Evolutionary conservation across 306 rosid species (phyloP).

Genomic region (Prunus salicina): DNA sequence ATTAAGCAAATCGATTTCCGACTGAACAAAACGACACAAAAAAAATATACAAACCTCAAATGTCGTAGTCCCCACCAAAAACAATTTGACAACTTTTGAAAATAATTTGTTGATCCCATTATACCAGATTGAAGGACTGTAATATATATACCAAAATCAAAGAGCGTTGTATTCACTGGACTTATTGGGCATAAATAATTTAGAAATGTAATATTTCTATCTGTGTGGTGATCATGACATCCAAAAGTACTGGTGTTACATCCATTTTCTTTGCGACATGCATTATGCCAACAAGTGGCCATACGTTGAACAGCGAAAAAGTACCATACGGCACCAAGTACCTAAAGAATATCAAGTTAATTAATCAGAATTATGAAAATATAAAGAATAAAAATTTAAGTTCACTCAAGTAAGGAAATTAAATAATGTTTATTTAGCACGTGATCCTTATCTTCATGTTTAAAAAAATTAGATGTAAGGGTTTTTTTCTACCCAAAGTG

Average conservation of each 20-base stretch:
- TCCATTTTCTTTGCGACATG: background rate
- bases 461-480: no score
- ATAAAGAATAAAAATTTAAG: no score
- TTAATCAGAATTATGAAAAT: no score
- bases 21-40: no score
- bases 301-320: constrained; percentile 14
- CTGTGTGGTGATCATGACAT: background rate
- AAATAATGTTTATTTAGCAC: no score
- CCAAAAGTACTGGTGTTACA: background rate
- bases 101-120: constrained; percentile 5
- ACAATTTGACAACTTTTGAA: constrained; percentile 17
- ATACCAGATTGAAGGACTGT: constrained; percentile 23
- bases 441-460: no score
- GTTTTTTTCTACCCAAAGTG: no score
- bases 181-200: no score
- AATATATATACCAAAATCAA: constrained; percentile 36
- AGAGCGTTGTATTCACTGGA: no score
- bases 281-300: constrained; percentile 10
- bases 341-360: background rate
- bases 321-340: constrained; percentile 26
- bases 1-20: no score
- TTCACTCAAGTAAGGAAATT: no score
- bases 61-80: constrained; percentile 43
- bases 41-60: constrained; percentile 24
- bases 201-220: no score